These are phyloP conservation scores for Hypericum perforatum DNA, from an alignment of 345 rosid species.

Conservation along the genomic window DNA sequence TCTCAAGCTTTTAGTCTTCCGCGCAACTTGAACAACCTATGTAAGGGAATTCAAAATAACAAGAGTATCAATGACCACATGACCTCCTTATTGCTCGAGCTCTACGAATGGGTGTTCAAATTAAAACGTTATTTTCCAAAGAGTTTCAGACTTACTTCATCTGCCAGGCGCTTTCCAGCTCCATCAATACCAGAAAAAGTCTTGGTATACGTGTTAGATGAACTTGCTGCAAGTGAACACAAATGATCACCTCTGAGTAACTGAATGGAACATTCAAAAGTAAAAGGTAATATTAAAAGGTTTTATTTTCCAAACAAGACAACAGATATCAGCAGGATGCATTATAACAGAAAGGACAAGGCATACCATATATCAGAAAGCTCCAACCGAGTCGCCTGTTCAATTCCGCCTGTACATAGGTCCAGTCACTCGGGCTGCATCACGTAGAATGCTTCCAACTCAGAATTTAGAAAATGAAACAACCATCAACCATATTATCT, in stretches of 20 bases:
- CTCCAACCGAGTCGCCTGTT: conserved; percentile 77
- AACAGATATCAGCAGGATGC: not conserved
- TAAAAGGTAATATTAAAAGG: not conserved
- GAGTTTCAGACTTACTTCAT: not conserved
- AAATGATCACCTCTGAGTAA: too few species aligned
- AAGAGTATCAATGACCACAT: not conserved
- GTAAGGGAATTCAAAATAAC: conserved; percentile 10
- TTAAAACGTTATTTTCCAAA: not conserved
- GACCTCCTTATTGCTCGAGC: conserved; percentile 1
- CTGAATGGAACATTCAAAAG: too few species aligned
- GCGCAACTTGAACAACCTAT: conserved; percentile 66
- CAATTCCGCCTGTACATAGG: conserved; percentile 84
- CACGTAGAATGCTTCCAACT: conserved; percentile 13
- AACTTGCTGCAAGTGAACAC: conserved; percentile 1
- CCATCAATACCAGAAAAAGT: not conserved
- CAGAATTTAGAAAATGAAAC: not conserved
- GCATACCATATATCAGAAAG: conserved; percentile 69
- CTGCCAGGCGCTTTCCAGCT: conserved; percentile 1
- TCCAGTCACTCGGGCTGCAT: conserved; percentile 96
- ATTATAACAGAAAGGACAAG: not conserved
- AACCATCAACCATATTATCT: too few species aligned
- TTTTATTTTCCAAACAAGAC: too few species aligned
- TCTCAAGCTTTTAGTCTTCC: conserved; percentile 58
- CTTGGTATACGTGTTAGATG: not conserved
- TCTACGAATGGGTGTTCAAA: conserved; percentile 1